Evolutionary conservation across 345 rosid genomes (phyloP).

Genomic region (Firmiana major): DNA sequence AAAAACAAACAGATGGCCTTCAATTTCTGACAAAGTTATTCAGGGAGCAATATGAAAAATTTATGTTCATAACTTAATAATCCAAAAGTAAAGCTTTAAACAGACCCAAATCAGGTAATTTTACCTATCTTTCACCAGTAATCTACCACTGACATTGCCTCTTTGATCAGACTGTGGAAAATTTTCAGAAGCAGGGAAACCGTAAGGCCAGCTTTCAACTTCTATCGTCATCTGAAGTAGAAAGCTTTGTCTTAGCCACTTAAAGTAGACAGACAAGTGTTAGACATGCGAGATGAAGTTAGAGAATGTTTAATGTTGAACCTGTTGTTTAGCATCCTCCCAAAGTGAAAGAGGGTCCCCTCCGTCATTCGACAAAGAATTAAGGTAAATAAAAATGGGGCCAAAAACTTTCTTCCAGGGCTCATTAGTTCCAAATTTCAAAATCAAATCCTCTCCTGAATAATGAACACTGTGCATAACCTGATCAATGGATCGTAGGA

Average conservation of each 20-base stretch:
- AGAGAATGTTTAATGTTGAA: constrained; percentile 9
- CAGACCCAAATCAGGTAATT: background rate
- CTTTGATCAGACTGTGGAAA: constrained; percentile 45
- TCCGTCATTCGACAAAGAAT: constrained; percentile 40
- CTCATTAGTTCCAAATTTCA: constrained; percentile 46
- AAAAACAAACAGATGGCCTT: background rate
- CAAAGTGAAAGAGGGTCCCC: constrained; percentile 59
- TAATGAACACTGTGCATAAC: constrained; percentile 83
- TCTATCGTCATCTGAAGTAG: constrained; percentile 50
- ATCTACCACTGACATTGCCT: constrained; percentile 57
- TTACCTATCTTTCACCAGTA: constrained; percentile 54
- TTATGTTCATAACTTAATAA: background rate
- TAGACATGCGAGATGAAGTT: background rate
- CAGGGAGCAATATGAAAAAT: background rate
- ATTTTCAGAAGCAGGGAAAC: constrained; percentile 69
- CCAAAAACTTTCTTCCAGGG: constrained; percentile 96
- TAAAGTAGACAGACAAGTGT: background rate
- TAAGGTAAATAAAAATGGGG: constrained; percentile 73
- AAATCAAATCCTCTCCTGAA: constrained; percentile 67
- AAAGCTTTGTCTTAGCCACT: background rate
- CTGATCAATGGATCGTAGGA: constrained; percentile 31
- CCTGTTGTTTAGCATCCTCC: constrained; percentile 85
- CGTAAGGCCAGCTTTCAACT: constrained; percentile 77
- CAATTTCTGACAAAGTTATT: background rate
- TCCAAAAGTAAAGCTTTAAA: background rate